Evolutionary conservation across 345 rosid genomes (phyloP).

Genomic region (Rhizophora apiculata): DNA sequence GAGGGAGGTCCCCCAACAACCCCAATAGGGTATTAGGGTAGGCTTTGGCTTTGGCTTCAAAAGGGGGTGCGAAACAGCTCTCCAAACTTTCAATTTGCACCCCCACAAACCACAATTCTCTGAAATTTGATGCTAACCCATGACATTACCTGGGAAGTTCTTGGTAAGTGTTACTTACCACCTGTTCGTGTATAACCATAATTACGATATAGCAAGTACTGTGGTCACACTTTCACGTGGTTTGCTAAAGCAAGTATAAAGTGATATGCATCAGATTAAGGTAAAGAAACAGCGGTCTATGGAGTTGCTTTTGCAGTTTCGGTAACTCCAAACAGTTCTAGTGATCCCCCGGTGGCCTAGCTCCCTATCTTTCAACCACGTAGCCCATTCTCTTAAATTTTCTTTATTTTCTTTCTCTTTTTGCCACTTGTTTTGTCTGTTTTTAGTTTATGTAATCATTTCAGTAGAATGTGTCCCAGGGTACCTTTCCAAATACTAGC

Average conservation of each 20-base stretch:
- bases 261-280: neutral
- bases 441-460: neutral
- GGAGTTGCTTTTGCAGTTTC: neutral
- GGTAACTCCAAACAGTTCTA: neutral
- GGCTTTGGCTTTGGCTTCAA: slow-evolving; percentile 29
- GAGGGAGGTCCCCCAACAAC: slow-evolving; percentile 27
- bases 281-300: neutral
- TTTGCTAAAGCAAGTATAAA: slow-evolving; percentile 1
- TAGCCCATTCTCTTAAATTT: neutral
- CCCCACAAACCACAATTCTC: neutral
- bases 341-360: neutral
- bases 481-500: no score
- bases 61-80: neutral
- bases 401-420: no score
- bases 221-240: neutral
- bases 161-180: slow-evolving; percentile 24
- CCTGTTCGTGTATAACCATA: slow-evolving; percentile 18
- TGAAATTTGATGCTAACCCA: slow-evolving; percentile 33
- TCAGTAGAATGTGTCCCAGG: neutral
- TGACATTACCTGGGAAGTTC: slow-evolving; percentile 42
- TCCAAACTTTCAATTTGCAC: neutral
- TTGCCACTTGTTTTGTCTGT: neutral
- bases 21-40: slow-evolving; percentile 27
- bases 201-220: neutral
- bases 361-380: neutral